phyloP scores from a whole-genome alignment of 345 rosid genomes.

The Bruguiera parviflora region DNA sequence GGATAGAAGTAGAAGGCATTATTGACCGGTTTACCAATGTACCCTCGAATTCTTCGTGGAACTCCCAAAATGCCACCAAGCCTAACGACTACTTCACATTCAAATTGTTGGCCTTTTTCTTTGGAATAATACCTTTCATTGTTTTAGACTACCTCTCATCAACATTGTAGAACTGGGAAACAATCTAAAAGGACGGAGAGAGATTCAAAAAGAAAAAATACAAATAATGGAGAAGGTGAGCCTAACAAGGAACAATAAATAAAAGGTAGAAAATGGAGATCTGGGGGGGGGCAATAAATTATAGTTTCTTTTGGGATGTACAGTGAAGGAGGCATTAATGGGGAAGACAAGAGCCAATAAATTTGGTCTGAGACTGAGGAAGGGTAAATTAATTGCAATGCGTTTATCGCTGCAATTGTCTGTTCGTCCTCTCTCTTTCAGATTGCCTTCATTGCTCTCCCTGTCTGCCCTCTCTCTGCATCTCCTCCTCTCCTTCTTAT shows the following conservation, averaged over 20 bases:
- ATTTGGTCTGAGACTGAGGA: conserved; percentile 28
- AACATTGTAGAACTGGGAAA: too few relatives aligned
- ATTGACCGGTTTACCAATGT: background rate
- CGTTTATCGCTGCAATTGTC: conserved; percentile 49
- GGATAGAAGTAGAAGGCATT: background rate
- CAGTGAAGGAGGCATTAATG: conserved; percentile 45
- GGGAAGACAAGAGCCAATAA: conserved; percentile 48
- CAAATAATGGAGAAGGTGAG: too few relatives aligned
- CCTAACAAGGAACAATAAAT: too few relatives aligned
- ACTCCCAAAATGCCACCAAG: background rate
- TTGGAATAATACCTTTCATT: too few relatives aligned
- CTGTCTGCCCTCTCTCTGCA: conserved; percentile 9
- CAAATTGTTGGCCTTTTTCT: too few relatives aligned
- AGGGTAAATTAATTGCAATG: conserved; percentile 41
- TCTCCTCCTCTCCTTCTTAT: conserved; percentile 13
- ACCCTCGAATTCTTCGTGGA: background rate
- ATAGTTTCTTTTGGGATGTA: background rate
- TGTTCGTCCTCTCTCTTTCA: conserved; percentile 18
- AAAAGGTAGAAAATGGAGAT: too few relatives aligned
- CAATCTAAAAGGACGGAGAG: too few relatives aligned
- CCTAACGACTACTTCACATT: background rate
- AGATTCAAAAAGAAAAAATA: too few relatives aligned
- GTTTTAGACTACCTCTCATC: too few relatives aligned
- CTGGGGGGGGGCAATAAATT: too few relatives aligned
- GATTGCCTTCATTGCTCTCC: conserved; percentile 36